Base-by-base conservation (phyloP, 164 flowering plant genomes). In the Chimonanthus salicifolius region DNA sequence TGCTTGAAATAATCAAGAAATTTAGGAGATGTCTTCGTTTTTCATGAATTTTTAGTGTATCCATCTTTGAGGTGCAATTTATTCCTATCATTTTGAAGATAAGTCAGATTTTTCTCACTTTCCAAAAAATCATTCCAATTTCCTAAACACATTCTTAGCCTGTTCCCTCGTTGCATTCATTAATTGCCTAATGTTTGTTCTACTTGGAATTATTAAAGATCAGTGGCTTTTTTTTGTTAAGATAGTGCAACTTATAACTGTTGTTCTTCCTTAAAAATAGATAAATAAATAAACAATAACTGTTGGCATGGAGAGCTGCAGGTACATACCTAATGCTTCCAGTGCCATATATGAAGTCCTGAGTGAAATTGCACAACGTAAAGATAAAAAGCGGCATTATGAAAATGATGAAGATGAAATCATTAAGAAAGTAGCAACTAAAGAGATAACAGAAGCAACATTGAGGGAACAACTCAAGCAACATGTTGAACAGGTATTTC, bases 401-500 rank as follows among this genome's bases (percentile, higher is more conserved):
- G 84, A 74, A 44, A 86, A 68, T 7, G 87, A 87, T 72, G 90
- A 89, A 71, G 86, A 87, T 49, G 92, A 90, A 72, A 54, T 95
- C 45, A 80, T 93, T 33, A 75, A 70, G 69, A 83, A 92, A 75
- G 89, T 93, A 21, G 79, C 91, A 43, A 78, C 74, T 71, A 74
- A 75, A 44, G 60, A 79, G 71, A 81, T 95, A 66, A 92, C 94
- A 50, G 82, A 84, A 82, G 88, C 85, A 47, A 84, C 83, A 7
- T 75, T 93, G 54, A 82, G 54, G 60, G 97, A 93, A 78, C 88
- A 88, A 83, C 97, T 93, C 54, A 84, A 88, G 66, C 86, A 89
- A 67, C 92, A 92, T 78, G 98, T 95, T 75, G 96, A 91, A 77
- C 87, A 94, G 94, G 98, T 94, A 74, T 33, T 33, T 33, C 33